Conservation (phyloP, 2,329 filamentous ascomycete genomes). For the Thelonectria discophora region DNA sequence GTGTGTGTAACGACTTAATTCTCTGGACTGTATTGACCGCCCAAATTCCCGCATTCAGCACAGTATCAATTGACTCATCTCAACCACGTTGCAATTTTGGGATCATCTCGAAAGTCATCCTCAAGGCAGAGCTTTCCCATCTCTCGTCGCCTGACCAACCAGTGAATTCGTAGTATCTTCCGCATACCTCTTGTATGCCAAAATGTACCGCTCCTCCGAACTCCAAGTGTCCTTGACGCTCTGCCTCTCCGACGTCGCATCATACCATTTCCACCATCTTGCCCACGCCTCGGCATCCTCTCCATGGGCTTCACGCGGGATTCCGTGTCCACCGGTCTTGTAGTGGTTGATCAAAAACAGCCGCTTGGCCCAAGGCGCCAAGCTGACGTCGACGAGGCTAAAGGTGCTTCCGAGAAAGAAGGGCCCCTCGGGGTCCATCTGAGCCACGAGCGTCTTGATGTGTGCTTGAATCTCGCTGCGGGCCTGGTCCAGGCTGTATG, state of each 20-base stretch:
- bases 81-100: too few relatives aligned
- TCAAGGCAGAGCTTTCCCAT: conserved; percentile 67
- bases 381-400: conserved; percentile 73
- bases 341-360: conserved; percentile 80
- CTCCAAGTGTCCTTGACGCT: conserved; percentile 76
- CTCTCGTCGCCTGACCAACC: conserved; percentile 69
- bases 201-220: conserved; percentile 71
- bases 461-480: conserved; percentile 66
- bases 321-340: conserved; percentile 64
- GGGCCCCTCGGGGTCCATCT: conserved; percentile 66
- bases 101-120: neutral
- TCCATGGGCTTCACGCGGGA: conserved; percentile 61
- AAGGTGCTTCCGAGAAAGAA: conserved; percentile 73
- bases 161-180: conserved; percentile 71
- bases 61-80: too few relatives aligned
- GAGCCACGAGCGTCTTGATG: conserved; percentile 67
- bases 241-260: conserved; percentile 65
- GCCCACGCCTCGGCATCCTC: conserved; percentile 67
- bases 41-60: too few relatives aligned
- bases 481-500: conserved; percentile 60
- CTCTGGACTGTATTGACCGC: too few relatives aligned
- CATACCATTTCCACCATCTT: conserved; percentile 72
- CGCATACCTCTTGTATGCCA: conserved; percentile 74
- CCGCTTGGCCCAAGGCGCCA: conserved; percentile 78
- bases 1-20: neutral